phyloP scores from a whole-genome alignment of 192 early-diverging fungal species.

The Coemansia reversa region DNA sequence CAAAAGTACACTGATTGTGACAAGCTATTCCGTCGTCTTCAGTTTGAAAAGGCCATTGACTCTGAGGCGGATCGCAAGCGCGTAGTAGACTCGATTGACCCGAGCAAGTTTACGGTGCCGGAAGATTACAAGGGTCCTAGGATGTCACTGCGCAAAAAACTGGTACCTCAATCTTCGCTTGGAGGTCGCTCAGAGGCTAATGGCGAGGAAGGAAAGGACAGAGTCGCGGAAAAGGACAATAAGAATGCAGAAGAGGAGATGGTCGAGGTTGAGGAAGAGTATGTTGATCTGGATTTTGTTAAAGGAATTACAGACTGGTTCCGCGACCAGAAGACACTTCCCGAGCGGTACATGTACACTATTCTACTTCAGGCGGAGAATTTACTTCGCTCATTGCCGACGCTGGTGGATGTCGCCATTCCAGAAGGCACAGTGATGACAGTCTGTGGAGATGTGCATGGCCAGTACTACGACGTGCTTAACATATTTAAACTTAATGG shows the following conservation, averaged over 20 bases:
- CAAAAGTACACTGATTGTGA: constrained; percentile 83
- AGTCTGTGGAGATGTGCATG: constrained; percentile 98
- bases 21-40: constrained; percentile 80
- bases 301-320: constrained; percentile 73
- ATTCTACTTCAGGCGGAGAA: constrained; percentile 78
- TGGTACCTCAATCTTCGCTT: constrained; percentile 10
- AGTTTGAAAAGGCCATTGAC: constrained; percentile 93
- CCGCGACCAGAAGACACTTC: constrained; percentile 87
- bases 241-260: constrained; percentile 13
- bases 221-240: background rate
- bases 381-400: constrained; percentile 71
- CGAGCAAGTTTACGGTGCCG: constrained; percentile 59
- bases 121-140: constrained; percentile 84
- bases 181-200: background rate
- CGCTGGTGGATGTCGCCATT: constrained; percentile 83
- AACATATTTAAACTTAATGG: constrained; percentile 96
- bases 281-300: constrained; percentile 79
- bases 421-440: constrained; percentile 72
- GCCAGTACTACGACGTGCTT: constrained; percentile 97
- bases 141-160: constrained; percentile 47
- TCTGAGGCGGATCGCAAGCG: constrained; percentile 45
- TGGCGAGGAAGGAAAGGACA: constrained; percentile 2
- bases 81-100: constrained; percentile 54
- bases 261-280: constrained; percentile 60
- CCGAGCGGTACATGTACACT: constrained; percentile 82